phyloP scores from a whole-genome alignment of 176 grass and related monocot genomes.

The Lolium rigidum region DNA sequence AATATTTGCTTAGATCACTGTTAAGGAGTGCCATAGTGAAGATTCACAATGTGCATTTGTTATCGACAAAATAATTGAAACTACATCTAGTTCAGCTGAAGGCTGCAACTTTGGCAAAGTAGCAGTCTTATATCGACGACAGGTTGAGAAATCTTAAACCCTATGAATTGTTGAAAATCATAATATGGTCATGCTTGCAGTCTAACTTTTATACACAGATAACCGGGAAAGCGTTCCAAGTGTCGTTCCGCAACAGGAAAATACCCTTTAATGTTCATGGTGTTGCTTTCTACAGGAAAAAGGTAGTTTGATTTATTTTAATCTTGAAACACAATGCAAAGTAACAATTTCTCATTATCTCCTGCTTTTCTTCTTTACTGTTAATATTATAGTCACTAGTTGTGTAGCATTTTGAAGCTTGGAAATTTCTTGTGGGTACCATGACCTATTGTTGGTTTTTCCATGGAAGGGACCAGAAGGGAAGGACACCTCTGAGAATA shows the following conservation, averaged over 20 bases:
- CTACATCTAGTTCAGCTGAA: slow-evolving; percentile 58
- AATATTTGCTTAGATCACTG: slow-evolving; percentile 67
- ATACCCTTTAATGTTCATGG: slow-evolving; percentile 97
- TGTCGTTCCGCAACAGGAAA: slow-evolving; percentile 89
- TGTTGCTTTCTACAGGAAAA: slow-evolving; percentile 97
- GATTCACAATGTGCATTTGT: slow-evolving; percentile 96
- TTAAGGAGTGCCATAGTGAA: slow-evolving; percentile 91
- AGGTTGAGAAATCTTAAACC: slow-evolving; percentile 56
- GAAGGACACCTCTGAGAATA: slow-evolving; percentile 22
- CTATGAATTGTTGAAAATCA: slow-evolving; percentile 29
- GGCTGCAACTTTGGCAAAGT: slow-evolving; percentile 64
- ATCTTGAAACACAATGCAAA: background rate
- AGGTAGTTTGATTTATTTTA: slow-evolving; percentile 58
- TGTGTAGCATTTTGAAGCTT: slow-evolving; percentile 24
- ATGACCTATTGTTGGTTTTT: slow-evolving; percentile 9
- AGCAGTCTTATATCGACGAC: slow-evolving; percentile 88
- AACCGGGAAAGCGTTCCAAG: slow-evolving; percentile 96
- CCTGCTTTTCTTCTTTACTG: slow-evolving; percentile 3
- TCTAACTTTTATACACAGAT: slow-evolving; percentile 59
- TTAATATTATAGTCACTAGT: slow-evolving; percentile 36
- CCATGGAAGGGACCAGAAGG: slow-evolving; percentile 5
- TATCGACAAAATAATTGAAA: slow-evolving; percentile 96
- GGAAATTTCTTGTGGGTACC: slow-evolving; percentile 25
- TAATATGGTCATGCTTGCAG: slow-evolving; percentile 38
- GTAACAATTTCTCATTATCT: slow-evolving; percentile 36